Base-by-base conservation (phyloP, 371 early-diverging fungal species). In the Saksenaea oblongispora region DNA sequence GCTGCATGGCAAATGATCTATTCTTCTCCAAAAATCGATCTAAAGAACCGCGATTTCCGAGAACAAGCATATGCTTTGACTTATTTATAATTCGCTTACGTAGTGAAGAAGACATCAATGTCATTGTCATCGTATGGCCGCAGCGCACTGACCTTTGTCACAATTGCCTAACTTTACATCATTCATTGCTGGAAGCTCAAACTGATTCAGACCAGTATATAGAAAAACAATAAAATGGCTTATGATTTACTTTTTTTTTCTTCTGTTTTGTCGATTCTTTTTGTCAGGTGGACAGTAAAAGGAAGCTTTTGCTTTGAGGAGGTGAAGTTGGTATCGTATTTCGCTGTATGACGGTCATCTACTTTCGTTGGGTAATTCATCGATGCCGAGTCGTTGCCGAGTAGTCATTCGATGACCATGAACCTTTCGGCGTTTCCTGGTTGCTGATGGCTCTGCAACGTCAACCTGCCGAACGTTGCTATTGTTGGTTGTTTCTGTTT, bases 351-450 rank as follows among this genome's bases (percentile, higher is more conserved):
- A 31, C 51, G 27, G 51, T 22, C 51, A 18, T n/a, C 51, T 10
- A n/a, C n/a, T 18, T 24, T 22, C 51, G 11, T 7, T 22, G 22
- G 51, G 51, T 47, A 47, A 47, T 47, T 47, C 51, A 47, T 47
- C 51, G 51, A 47, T 47, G 22, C 51, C 51, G 51, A 47, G 51
- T 22, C 51, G 51, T 22, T 47, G 51, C 51, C 51, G 51, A 47
- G 51, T 47, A 8, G 51, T 47, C 51, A 47, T 47, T 47, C 51
- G 51, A n/a, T 47, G 51, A 47, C 51, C 51, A 22, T 47, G 24
- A 17, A 47, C 51, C 51, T 47, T 47, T 3, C 51, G 51, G 15
- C 62, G 22, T n/a, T 62, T 62, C 36, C 36, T 41, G 11, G 55
- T 39, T 28, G 62, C 28, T n/a, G 62, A 37, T n/a, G 34, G 54